Evolutionary conservation across 75 land plant genomes (phyloP).

Genomic region (Gnetum montanum): DNA sequence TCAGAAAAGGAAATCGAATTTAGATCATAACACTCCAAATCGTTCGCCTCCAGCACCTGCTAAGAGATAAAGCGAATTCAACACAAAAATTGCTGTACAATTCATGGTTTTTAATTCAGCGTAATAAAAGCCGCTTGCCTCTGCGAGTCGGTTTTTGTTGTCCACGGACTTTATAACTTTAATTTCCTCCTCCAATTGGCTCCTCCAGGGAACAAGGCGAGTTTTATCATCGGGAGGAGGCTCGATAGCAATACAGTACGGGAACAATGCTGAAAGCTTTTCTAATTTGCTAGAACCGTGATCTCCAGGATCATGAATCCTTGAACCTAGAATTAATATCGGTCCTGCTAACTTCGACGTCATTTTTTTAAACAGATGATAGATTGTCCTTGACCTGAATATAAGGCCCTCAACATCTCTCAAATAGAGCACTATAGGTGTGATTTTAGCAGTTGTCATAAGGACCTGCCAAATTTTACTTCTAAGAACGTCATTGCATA

Average conservation of each 20-base stretch:
- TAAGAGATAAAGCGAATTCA: background rate
- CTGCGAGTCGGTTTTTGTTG: conserved; percentile 18
- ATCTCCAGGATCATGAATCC: conserved; percentile 11
- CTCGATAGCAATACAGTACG: conserved; percentile 17
- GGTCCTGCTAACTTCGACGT: conserved; percentile 26
- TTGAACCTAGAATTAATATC: conserved; percentile 19
- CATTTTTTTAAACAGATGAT: conserved; percentile 10
- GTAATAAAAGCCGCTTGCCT: no score
- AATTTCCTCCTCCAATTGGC: conserved; percentile 23
- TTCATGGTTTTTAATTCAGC: background rate
- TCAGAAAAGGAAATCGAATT: conserved; percentile 18
- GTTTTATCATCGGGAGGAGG: conserved; percentile 15
- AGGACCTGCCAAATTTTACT: conserved; percentile 15
- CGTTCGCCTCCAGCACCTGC: conserved; percentile 25
- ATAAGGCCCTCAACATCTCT: conserved; percentile 30
- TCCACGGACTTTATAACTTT: conserved; percentile 21
- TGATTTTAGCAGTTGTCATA: conserved; percentile 5
- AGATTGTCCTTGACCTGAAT: conserved; percentile 13
- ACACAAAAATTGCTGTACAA: background rate
- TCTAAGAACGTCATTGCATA: no score
- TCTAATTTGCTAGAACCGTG: conserved; percentile 4
- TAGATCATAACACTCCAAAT: conserved; percentile 30
- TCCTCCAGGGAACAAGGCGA: conserved; percentile 17
- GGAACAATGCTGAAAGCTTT: conserved; percentile 13
- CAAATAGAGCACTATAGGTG: conserved; percentile 22